Base-by-base conservation (phyloP, 2,329 filamentous ascomycete genomes). In the Talaromyces amestolkiae region DNA sequence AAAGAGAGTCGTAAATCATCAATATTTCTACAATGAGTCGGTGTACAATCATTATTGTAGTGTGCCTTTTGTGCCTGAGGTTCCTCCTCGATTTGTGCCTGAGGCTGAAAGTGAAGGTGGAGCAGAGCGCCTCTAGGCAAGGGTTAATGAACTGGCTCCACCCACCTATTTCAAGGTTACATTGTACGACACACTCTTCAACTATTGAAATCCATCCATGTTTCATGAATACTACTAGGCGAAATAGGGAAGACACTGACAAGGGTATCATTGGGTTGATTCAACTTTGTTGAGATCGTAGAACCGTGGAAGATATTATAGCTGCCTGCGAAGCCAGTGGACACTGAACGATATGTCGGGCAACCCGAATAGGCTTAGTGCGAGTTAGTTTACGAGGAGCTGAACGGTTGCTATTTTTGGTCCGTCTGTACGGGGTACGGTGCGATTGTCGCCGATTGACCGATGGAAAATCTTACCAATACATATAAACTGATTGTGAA, bases 401-500 rank as follows among this genome's bases (percentile, higher is more conserved):
- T 41, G 51, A 58, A 19, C 19, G 13, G 51, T 9, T 54, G 51
- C 51, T 54, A 54, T 54, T 35, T 54, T 54, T 54, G 51, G 51
- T 13, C 3, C 9, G 6, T 33, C 17, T 10, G 51, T 15, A 37
- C 13, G 51, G 51, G 51, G 51, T 35, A 35, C 17, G 47, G 15
- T 31, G 24, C 10, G 43, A 31, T 31, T 31, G 24, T 33, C n/a
- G 41, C 17, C 27, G 51, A 37, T 15, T 11, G 51, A 19, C 31
- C 51, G 33, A 13, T 24, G 53, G 31, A 51, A 27, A 3, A 31
- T 24, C 19, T 5, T 51, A 31, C 15, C 24, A 17, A 9, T 7
- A 17, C 47, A 17, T 27, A 33, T 53, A 9, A 31, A 31, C 13
- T 53, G 8, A 19, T 10, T 17, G 2, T n/a, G 27, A n/a, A 3